Evolutionary conservation across 768 basidiomycete genomes (phyloP).

Genomic region (Hemileccinum rubropunctum): DNA sequence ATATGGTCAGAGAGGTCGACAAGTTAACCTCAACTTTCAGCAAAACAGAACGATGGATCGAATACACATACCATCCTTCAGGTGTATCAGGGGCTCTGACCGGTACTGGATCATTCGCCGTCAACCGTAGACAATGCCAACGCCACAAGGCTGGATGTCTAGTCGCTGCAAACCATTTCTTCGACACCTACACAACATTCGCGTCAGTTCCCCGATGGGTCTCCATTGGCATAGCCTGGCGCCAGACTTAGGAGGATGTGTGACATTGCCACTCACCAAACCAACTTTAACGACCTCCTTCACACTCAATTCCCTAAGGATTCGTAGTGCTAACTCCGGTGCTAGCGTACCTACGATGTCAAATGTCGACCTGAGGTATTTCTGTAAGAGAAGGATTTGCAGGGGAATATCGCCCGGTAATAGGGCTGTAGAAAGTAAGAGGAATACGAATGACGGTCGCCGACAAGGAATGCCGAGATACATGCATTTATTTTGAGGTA

Average conservation of each 20-base stretch:
- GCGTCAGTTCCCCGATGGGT: background rate
- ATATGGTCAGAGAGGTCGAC: background rate
- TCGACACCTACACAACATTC: constrained; percentile 35
- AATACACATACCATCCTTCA: constrained; percentile 64
- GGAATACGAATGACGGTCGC: constrained; percentile 8
- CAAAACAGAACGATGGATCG: background rate
- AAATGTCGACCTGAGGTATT: constrained; percentile 78
- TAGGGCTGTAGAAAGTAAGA: constrained; percentile 45
- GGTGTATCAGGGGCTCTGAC: constrained; percentile 59
- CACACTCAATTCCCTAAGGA: constrained; percentile 59
- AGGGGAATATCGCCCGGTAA: constrained; percentile 82
- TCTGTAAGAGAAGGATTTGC: constrained; percentile 81
- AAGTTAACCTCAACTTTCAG: background rate
- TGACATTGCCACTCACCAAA: constrained; percentile 24
- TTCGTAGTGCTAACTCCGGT: constrained; percentile 58
- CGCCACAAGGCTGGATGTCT: constrained; percentile 75
- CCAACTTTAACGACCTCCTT: constrained; percentile 56
- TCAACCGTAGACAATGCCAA: constrained; percentile 71
- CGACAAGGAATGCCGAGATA: background rate
- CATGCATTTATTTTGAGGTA: background rate
- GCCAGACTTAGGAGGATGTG: background rate
- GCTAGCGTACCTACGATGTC: constrained; percentile 76
- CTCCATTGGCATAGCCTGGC: background rate
- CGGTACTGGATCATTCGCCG: constrained; percentile 67
- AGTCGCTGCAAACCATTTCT: constrained; percentile 37